Evolutionary conservation across 192 early-diverging fungal genomes (phyloP), one percentile per base, ranked within the genome.

Genomic region (Obelidium mucronatum): DNA sequence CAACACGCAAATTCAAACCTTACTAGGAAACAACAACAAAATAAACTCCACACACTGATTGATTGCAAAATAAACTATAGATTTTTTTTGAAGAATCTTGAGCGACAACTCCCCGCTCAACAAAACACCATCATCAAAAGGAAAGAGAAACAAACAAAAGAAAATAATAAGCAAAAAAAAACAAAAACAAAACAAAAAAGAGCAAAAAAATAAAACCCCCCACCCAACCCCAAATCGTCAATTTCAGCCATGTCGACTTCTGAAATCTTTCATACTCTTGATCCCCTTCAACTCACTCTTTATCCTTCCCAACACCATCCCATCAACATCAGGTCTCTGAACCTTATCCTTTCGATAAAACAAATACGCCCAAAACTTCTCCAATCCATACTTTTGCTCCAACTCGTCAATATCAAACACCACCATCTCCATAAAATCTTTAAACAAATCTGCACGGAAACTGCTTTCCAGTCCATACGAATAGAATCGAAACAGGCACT

Each of bases 401-500:
- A 39, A 34, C 60, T 88, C 84, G 19, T 83, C 74, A 68, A 89
- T 86, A 73, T 98, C 97, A 73, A 86, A 84, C 63, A 91, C 87
- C 6, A 93, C 93, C 76, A 95, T 76, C 1, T 87, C 87, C 84
- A 96, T 91, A 82, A 98, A 97, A 77, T 98, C 96, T 36, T 90
- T 80, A 80, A 96, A 96, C 28, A 94, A 74, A 36, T 96, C 94
- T 73, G 84, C 82, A 52, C 93, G 91, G 87, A 92, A 96, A 81
- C 91, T 91, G 81, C 92, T 91, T 84, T 97, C 95, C 60, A 98
- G 84, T 26, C 97, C 95, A 80, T 98, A 97, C 33, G 94, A 97
- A 84, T 92, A 96, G 89, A 96, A 98, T 48, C 95, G 93, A 93
- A 96, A 98, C 66, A 98, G 81, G 81, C 95, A 98, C 84, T 98